These are phyloP conservation scores for Clathrospora elynae DNA, from an alignment of 2,329 filamentous ascomycete genomes.

Conservation along the genomic window DNA sequence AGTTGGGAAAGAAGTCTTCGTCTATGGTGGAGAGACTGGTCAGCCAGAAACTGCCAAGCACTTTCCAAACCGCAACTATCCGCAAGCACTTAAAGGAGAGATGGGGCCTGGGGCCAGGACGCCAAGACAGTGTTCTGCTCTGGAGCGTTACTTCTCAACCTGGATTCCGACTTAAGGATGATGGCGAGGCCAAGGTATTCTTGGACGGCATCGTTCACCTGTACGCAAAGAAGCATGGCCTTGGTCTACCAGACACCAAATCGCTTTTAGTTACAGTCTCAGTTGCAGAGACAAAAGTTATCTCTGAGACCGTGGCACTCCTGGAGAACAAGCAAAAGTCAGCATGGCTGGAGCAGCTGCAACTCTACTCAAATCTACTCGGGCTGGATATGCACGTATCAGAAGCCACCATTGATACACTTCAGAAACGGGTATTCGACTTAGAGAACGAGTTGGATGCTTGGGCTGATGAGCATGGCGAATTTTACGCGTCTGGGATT, in stretches of 20 bases:
- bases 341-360: slow-evolving; percentile 17
- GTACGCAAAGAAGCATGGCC: slow-evolving; percentile 13
- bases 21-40: slow-evolving; percentile 1
- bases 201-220: slow-evolving; percentile 11
- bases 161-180: slow-evolving; percentile 13
- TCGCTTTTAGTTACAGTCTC: slow-evolving; percentile 12
- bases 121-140: slow-evolving; percentile 22
- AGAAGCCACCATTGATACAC: slow-evolving; percentile 11
- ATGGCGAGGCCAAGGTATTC: slow-evolving; percentile 15
- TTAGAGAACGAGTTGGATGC: slow-evolving; percentile 23
- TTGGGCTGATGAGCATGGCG: slow-evolving; percentile 23
- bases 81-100: slow-evolving; percentile 1
- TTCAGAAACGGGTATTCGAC: slow-evolving; percentile 15
- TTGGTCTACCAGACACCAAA: slow-evolving; percentile 10
- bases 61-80: slow-evolving; percentile 1
- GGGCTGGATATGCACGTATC: slow-evolving; percentile 15
- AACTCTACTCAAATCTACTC: slow-evolving; percentile 16
- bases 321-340: slow-evolving; percentile 9
- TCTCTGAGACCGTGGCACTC: not conserved
- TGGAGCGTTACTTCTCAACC: slow-evolving; percentile 13
- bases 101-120: slow-evolving; percentile 12
- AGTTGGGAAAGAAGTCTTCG: slow-evolving; percentile 28
- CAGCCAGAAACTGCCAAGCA: slow-evolving; percentile 1
- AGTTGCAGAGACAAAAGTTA: not conserved
- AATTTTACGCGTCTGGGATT: slow-evolving; percentile 23